phyloP scores from a whole-genome alignment of 768 basidiomycete genomes.

The Leucosporidium yakuticum region DNA sequence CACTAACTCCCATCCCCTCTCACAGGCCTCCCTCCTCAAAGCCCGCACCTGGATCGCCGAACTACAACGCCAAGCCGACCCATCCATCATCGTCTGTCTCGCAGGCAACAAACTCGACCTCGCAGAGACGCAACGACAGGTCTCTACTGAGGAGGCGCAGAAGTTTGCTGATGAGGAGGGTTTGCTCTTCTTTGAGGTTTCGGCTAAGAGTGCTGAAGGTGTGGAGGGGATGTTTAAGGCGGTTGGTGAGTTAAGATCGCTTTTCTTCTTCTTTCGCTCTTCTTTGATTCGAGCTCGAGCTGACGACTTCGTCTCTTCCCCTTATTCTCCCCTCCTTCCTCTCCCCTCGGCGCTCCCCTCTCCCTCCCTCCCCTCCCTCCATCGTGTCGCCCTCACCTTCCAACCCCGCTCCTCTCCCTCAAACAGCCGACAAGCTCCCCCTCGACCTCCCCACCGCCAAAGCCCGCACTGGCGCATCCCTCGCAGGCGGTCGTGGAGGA shows the following conservation, averaged over 20 bases:
- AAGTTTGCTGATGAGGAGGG: slow-evolving; percentile 90
- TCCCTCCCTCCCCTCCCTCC: too few relatives aligned
- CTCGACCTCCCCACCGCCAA: slow-evolving; percentile 19
- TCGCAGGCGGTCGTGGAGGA: slow-evolving; percentile 17
- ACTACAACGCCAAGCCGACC: slow-evolving; percentile 86
- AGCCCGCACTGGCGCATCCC: background rate
- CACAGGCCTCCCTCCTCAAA: slow-evolving; percentile 76
- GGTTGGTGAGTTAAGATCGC: slow-evolving; percentile 49
- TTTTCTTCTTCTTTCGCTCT: fast-evolving
- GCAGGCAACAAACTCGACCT: slow-evolving; percentile 95
- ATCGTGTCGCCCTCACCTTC: too few relatives aligned
- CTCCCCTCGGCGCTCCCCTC: background rate
- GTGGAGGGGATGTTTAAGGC: slow-evolving; percentile 78
- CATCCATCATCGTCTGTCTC: slow-evolving; percentile 89
- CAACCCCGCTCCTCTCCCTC: background rate
- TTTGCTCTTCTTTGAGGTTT: slow-evolving; percentile 85
- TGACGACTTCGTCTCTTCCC: too few relatives aligned
- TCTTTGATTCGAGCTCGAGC: background rate
- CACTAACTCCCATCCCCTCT: background rate
- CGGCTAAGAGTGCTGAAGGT: slow-evolving; percentile 81
- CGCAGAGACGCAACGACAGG: slow-evolving; percentile 40
- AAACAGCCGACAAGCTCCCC: slow-evolving; percentile 23
- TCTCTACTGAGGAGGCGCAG: slow-evolving; percentile 65
- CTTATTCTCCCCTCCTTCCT: background rate
- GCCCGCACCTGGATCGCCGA: slow-evolving; percentile 94